phyloP scores from a whole-genome alignment of 306 rosid species.

The Crataegus laevigata region DNA sequence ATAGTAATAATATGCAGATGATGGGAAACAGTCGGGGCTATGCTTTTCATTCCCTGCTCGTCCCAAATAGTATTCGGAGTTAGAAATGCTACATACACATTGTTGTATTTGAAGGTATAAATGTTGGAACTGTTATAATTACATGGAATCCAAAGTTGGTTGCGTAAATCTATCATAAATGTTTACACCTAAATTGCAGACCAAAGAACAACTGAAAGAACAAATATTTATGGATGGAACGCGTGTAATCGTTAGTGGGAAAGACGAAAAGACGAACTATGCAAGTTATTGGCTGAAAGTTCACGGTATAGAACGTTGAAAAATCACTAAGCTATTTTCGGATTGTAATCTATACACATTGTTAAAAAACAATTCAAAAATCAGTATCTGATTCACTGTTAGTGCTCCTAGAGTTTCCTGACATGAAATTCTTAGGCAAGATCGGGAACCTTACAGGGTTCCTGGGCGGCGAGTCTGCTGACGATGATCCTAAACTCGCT shows the following conservation, averaged over 20 bases:
- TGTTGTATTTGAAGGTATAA: neutral
- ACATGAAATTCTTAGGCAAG: constrained; percentile 42
- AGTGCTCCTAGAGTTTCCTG: constrained; percentile 29
- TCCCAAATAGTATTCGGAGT: neutral
- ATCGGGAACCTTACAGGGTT: constrained; percentile 28
- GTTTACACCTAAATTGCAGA: neutral
- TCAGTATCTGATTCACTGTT: constrained; percentile 31
- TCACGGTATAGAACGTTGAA: neutral
- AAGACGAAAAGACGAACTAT: neutral
- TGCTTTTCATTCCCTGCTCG: neutral
- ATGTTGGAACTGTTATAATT: neutral
- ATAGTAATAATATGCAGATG: constrained; percentile 1
- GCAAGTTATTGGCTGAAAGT: no score
- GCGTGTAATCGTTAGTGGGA: neutral
- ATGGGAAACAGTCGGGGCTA: neutral
- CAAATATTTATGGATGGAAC: neutral
- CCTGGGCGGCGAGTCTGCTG: constrained; percentile 18
- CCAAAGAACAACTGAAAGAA: neutral
- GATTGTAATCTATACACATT: neutral
- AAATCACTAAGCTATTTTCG: neutral
- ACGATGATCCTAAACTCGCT: constrained; percentile 22
- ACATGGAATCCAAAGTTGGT: neutral
- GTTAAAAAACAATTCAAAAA: constrained; percentile 7
- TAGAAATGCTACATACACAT: neutral
- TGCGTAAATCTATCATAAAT: neutral